Percentiles rank a stretch among this genome's conserved stretches.
Evolutionary conservation across 306 rosid species (phyloP).

Genomic region (Quillaja saponaria): DNA sequence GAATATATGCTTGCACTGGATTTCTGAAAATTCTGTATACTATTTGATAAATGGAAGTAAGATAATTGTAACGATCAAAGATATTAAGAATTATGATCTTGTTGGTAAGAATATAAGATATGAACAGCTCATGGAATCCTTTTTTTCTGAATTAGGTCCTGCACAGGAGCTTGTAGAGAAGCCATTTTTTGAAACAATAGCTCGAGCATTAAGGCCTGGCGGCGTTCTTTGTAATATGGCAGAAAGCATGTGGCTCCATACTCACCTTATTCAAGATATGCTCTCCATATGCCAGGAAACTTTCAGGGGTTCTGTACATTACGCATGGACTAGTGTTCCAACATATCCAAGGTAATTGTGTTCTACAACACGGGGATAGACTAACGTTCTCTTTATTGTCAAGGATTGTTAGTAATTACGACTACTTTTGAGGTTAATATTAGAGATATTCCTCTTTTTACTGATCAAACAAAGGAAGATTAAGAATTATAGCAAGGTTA

Average conservation of each 20-base stretch:
- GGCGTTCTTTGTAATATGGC: constrained; percentile 99
- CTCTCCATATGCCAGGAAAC: constrained; percentile 64
- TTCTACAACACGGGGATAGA: background rate
- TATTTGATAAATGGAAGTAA: constrained; percentile 6
- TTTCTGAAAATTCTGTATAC: constrained; percentile 1
- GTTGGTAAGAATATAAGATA: background rate
- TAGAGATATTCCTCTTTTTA: background rate
- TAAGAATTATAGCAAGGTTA: background rate
- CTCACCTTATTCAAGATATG: constrained; percentile 91
- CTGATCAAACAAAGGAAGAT: no score
- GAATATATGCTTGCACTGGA: background rate
- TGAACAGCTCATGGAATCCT: constrained; percentile 25
- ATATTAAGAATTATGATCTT: background rate
- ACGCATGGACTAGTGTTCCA: constrained; percentile 97
- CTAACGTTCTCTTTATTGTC: background rate
- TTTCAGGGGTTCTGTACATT: constrained; percentile 85
- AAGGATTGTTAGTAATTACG: background rate
- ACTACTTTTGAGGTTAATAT: constrained; percentile 15
- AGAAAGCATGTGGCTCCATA: constrained; percentile 99
- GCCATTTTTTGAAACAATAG: constrained; percentile 89
- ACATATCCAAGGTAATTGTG: constrained; percentile 80
- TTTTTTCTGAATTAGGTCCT: constrained; percentile 62
- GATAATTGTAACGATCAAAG: background rate
- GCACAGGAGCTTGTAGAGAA: constrained; percentile 98
- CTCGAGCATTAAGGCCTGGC: constrained; percentile 89